Conservation (phyloP, 2,329 filamentous ascomycete genomes). For the Coleophoma crateriformis region DNA sequence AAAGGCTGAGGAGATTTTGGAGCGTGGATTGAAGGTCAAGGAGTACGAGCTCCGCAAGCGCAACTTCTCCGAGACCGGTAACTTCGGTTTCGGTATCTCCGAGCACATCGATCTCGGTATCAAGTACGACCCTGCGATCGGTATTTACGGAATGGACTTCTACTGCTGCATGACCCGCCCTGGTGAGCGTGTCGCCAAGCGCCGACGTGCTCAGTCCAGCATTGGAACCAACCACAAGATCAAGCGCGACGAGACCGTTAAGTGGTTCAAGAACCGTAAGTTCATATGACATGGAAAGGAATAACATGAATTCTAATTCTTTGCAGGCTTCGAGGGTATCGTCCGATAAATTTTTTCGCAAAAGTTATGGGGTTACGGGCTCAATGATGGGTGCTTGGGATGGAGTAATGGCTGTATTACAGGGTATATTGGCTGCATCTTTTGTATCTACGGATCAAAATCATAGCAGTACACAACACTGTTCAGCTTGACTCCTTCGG, state of each 20-base stretch:
- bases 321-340: conserved; percentile 84
- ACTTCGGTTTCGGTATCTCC: conserved; percentile 99
- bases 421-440: conserved; percentile 22
- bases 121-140: conserved; percentile 98
- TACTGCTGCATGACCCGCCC: conserved; percentile 99
- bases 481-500: conserved; percentile 43
- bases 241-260: conserved; percentile 90
- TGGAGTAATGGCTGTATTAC: conserved; percentile 19
- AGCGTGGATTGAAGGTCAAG: conserved; percentile 99
- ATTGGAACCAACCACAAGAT: conserved; percentile 90
- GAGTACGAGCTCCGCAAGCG: conserved; percentile 99
- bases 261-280: conserved; percentile 79
- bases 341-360: conserved; percentile 69
- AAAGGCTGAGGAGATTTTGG: conserved; percentile 99
- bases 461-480: conserved; percentile 39
- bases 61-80: conserved; percentile 99
- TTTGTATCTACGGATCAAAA: conserved; percentile 25
- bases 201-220: conserved; percentile 80
- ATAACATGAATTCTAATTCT: conserved; percentile 41
- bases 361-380: neutral
- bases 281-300: conserved; percentile 1
- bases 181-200: conserved; percentile 95
- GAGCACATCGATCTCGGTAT: conserved; percentile 99
- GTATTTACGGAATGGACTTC: conserved; percentile 99
- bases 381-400: conserved; percentile 14